Evolutionary conservation across 257 asterid genomes (phyloP).

Genomic region (Forsythia suspensa): DNA sequence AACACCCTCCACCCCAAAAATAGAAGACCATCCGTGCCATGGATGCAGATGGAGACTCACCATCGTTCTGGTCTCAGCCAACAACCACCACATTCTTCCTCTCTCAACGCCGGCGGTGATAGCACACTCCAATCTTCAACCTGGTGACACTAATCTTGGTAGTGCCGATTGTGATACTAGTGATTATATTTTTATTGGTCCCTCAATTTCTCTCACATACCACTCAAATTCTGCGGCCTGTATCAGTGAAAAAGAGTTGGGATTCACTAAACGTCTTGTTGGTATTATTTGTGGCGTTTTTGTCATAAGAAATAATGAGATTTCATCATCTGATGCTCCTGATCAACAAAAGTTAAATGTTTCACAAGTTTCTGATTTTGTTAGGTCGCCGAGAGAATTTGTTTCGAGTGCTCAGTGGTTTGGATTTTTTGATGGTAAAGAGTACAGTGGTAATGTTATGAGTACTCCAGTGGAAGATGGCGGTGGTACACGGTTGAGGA

Average conservation of each 20-base stretch:
- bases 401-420: too few species aligned
- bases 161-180: slow-evolving; percentile 43
- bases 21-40: slow-evolving; percentile 31
- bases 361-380: too few species aligned
- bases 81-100: slow-evolving; percentile 38
- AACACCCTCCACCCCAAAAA: neutral
- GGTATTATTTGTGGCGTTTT: slow-evolving; percentile 82
- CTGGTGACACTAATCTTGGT: slow-evolving; percentile 58
- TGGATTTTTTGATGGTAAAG: too few species aligned
- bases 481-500: too few species aligned
- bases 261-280: slow-evolving; percentile 60
- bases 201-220: slow-evolving; percentile 64
- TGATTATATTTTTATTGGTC: slow-evolving; percentile 44
- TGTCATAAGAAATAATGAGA: slow-evolving; percentile 61
- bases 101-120: slow-evolving; percentile 58
- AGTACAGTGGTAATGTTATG: too few species aligned
- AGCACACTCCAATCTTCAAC: slow-evolving; percentile 48
- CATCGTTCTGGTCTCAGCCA: slow-evolving; percentile 61
- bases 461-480: too few species aligned
- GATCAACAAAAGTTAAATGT: neutral
- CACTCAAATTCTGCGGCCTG: slow-evolving; percentile 54
- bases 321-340: slow-evolving; percentile 13
- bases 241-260: slow-evolving; percentile 74
- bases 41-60: slow-evolving; percentile 66
- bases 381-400: too few species aligned